A percentile compares a stretch with the other conserved stretches of the same genome.
These are phyloP conservation scores for Acer saccharum DNA, from an alignment of 345 rosid species.

Conservation along the genomic window DNA sequence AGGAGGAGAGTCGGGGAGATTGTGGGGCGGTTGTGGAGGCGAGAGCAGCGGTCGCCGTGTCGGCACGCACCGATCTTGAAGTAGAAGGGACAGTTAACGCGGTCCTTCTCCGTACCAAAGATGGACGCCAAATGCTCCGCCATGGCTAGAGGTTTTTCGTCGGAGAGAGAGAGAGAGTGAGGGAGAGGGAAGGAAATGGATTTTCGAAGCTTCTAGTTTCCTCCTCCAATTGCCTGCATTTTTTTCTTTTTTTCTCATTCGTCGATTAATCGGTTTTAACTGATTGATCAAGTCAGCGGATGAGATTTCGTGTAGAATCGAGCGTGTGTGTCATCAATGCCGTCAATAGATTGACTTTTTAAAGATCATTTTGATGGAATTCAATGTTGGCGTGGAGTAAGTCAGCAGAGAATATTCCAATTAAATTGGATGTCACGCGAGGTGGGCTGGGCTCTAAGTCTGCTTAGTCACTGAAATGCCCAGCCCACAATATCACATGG, in stretches of 20 bases:
- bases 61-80: conserved; percentile 87
- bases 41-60: conserved; percentile 85
- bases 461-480: background rate
- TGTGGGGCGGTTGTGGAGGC: conserved; percentile 75
- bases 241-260: no score
- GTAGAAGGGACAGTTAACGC: conserved; percentile 86
- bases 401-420: background rate
- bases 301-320: background rate
- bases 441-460: background rate
- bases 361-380: background rate
- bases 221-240: background rate
- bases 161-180: conserved; percentile 1
- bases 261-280: no score
- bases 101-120: conserved; percentile 80
- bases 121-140: conserved; percentile 97
- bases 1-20: conserved; percentile 73
- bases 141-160: conserved; percentile 41
- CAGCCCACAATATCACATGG: background rate
- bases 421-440: no score
- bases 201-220: conserved; percentile 21
- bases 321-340: background rate
- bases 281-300: background rate
- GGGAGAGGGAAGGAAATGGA: background rate
- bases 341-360: background rate
- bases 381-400: background rate